Evolutionary conservation across 108 stramenopile genomes (phyloP).

Genomic region (Skeletonema marinoi): DNA sequence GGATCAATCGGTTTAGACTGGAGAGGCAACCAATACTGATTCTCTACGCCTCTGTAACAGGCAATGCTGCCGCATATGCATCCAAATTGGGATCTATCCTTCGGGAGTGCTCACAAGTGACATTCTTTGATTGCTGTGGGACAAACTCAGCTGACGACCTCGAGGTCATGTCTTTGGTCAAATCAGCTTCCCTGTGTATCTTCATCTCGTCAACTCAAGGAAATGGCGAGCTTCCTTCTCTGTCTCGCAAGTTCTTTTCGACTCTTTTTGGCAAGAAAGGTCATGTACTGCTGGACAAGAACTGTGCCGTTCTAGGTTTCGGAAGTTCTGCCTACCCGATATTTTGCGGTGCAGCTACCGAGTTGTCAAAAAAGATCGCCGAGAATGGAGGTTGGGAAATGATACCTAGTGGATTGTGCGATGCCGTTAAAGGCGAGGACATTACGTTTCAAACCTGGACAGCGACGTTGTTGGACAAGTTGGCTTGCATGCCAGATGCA

Average conservation of each 20-base stretch:
- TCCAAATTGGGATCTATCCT: slow-evolving; percentile 9
- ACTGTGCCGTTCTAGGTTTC: slow-evolving; percentile 16
- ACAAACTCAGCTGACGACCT: slow-evolving; percentile 9
- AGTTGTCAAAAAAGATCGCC: slow-evolving; percentile 1
- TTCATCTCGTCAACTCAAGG: slow-evolving; percentile 17
- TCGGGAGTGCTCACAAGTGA: not conserved
- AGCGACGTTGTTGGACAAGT: not conserved
- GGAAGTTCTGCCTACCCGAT: slow-evolving; percentile 25
- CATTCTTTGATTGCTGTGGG: slow-evolving; percentile 13
- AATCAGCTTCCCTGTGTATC: not conserved
- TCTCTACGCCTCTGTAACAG: slow-evolving; percentile 8
- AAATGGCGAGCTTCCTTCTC: slow-evolving; percentile 19
- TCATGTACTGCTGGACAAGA: not conserved
- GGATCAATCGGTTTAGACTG: no score
- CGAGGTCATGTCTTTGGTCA: not conserved
- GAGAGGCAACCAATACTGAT: slow-evolving; percentile 9
- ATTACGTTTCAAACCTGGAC: slow-evolving; percentile 16
- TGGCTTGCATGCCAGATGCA: not conserved
- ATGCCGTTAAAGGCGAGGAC: slow-evolving; percentile 21
- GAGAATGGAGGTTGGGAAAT: not conserved
- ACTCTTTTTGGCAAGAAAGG: slow-evolving; percentile 8
- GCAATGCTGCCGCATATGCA: slow-evolving; percentile 8
- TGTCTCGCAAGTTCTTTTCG: slow-evolving; percentile 10
- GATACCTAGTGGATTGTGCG: slow-evolving; percentile 8
- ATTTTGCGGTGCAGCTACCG: slow-evolving; percentile 16